Conservation (phyloP, 495 filamentous ascomycete genomes). For the Terfezia boudieri region DNA sequence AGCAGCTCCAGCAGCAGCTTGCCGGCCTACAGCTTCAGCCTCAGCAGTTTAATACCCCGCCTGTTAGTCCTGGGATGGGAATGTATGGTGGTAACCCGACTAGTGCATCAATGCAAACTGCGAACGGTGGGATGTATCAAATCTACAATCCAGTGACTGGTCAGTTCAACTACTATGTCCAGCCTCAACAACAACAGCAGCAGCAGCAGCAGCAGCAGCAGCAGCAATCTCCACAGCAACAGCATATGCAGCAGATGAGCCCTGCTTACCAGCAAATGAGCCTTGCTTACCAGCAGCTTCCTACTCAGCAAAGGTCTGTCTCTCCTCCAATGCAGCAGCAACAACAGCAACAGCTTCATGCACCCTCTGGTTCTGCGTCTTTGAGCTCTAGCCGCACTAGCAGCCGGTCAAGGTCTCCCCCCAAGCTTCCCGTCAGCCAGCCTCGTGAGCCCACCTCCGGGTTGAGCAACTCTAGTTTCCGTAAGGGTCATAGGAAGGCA, state of each 20-base stretch:
- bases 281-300: slow-evolving; percentile 1
- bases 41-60: slow-evolving; percentile 20
- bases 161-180: slow-evolving; percentile 52
- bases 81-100: slow-evolving; percentile 20
- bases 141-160: slow-evolving; percentile 57
- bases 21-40: slow-evolving; percentile 10
- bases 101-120: slow-evolving; percentile 23
- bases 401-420: slow-evolving; percentile 24
- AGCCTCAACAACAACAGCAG: slow-evolving; percentile 27
- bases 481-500: slow-evolving; percentile 77
- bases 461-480: slow-evolving; percentile 29
- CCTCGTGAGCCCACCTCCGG: not conserved
- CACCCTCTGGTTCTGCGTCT: slow-evolving; percentile 18
- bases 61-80: slow-evolving; percentile 23
- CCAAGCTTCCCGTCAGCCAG: slow-evolving; percentile 32
- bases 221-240: slow-evolving; percentile 16
- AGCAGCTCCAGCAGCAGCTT: slow-evolving; percentile 26
- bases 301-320: slow-evolving; percentile 8
- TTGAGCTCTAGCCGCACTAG: slow-evolving; percentile 16
- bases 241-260: slow-evolving; percentile 13
- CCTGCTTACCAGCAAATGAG: slow-evolving; percentile 21
- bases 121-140: slow-evolving; percentile 38
- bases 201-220: slow-evolving; percentile 15
- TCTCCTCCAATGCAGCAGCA: slow-evolving; percentile 18
- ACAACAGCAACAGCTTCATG: slow-evolving; percentile 17